Evolutionary conservation across 2,329 filamentous ascomycete species (phyloP).

Genomic region (Neoscytalidium dimidiatum): DNA sequence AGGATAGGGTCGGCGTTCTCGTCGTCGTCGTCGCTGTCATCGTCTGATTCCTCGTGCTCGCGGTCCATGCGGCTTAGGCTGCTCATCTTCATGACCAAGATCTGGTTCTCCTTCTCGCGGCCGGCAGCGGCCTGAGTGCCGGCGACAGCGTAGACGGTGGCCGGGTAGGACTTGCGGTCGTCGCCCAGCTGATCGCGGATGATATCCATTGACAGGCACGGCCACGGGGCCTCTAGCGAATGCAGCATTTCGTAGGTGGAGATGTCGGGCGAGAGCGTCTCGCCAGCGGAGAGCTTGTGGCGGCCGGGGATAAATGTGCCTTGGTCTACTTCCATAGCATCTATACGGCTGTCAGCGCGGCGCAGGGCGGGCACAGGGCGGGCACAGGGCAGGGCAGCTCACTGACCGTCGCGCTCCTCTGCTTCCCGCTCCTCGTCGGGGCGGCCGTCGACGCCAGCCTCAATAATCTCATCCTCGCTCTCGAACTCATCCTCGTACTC

Average conservation of each 20-base stretch:
- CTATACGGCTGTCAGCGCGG: conserved; percentile 37
- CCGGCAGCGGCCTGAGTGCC: conserved; percentile 86
- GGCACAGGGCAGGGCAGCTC: neutral
- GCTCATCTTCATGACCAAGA: conserved; percentile 96
- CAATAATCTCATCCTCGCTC: conserved; percentile 87
- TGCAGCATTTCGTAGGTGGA: conserved; percentile 99
- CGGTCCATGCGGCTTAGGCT: conserved; percentile 85
- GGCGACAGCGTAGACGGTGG: conserved; percentile 90
- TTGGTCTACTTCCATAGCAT: conserved; percentile 90
- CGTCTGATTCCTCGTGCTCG: conserved; percentile 70
- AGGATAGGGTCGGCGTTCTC: conserved; percentile 81
- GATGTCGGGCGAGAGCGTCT: conserved; percentile 86
- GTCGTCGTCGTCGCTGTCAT: conserved; percentile 75
- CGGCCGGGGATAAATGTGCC: conserved; percentile 95
- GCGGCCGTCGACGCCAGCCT: conserved; percentile 89
- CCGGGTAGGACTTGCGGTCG: conserved; percentile 88
- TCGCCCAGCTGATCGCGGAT: conserved; percentile 83
- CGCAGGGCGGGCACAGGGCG: neutral
- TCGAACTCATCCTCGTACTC: conserved; percentile 93
- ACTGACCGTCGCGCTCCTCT: conserved; percentile 72
- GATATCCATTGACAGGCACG: conserved; percentile 94
- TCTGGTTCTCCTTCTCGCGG: conserved; percentile 80
- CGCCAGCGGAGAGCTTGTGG: conserved; percentile 85
- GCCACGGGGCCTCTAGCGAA: conserved; percentile 91
- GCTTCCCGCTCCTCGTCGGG: conserved; percentile 91